These are phyloP conservation scores for Candida glaebosa DNA, from an alignment of 805 yeast species.

Conservation along the genomic window DNA sequence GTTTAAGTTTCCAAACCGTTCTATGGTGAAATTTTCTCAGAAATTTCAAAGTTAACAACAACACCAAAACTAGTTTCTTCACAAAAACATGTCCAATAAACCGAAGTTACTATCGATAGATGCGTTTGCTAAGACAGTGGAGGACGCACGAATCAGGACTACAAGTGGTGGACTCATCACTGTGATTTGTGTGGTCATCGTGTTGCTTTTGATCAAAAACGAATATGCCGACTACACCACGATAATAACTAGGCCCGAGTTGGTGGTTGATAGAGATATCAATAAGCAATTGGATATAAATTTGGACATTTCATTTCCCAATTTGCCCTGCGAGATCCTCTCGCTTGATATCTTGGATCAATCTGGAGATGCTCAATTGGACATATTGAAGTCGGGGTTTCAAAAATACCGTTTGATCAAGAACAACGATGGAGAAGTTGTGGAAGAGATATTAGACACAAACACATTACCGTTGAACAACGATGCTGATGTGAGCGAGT, in stretches of 20 bases:
- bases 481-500: conserved; percentile 22
- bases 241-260: conserved; percentile 70
- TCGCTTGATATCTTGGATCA: conserved; percentile 86
- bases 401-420: conserved; percentile 59
- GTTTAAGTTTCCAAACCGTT: no score
- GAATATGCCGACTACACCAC: conserved; percentile 76
- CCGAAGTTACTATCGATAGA: conserved; percentile 61
- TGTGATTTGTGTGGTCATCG: conserved; percentile 58
- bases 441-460: conserved; percentile 24
- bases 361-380: conserved; percentile 79
- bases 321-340: conserved; percentile 79
- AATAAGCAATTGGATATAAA: conserved; percentile 73
- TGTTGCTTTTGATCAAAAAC: conserved; percentile 58
- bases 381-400: conserved; percentile 68
- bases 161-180: conserved; percentile 90
- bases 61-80: neutral
- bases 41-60: neutral
- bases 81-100: conserved; percentile 14
- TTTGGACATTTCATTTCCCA: conserved; percentile 78
- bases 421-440: conserved; percentile 35
- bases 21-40: no score
- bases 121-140: conserved; percentile 92
- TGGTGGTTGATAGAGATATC: conserved; percentile 83
- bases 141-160: conserved; percentile 86
- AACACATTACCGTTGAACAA: conserved; percentile 21